phyloP scores from a whole-genome alignment of 2,329 filamentous ascomycete species.

The Colletotrichum orchidophilum region DNA sequence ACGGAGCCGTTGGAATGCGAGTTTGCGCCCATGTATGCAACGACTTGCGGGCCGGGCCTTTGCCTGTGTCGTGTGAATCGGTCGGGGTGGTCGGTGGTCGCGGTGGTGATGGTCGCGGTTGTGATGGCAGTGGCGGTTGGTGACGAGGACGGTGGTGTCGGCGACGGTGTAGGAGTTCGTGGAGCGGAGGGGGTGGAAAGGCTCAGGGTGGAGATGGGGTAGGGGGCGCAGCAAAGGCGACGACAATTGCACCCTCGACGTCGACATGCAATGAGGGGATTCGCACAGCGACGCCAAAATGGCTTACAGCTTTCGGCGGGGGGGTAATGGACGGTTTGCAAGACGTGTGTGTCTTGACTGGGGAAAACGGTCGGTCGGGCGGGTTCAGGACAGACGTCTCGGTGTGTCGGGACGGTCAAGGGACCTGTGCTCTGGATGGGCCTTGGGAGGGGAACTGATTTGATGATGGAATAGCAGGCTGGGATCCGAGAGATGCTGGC shows the following conservation, averaged over 20 bases:
- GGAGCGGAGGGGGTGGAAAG: constrained; percentile 31
- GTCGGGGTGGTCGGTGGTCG: constrained; percentile 28
- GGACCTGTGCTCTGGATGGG: constrained; percentile 29
- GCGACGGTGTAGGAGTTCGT: constrained; percentile 36
- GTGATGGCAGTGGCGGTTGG: not conserved
- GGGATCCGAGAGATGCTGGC: constrained; percentile 35
- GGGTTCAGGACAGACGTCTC: constrained; percentile 29
- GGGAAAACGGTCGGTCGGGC: constrained; percentile 1
- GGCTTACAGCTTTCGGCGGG: constrained; percentile 25
- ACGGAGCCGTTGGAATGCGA: constrained; percentile 51
- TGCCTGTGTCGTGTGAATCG: constrained; percentile 28
- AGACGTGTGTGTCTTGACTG: constrained; percentile 4
- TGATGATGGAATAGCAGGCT: constrained; percentile 34
- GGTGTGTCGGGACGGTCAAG: constrained; percentile 22
- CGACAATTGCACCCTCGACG: constrained; percentile 33
- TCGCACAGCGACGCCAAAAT: constrained; percentile 24
- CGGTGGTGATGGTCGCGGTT: constrained; percentile 39
- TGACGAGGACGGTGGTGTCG: constrained; percentile 34
- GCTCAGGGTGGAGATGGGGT: constrained; percentile 37
- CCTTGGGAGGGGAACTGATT: constrained; percentile 30
- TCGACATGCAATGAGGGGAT: constrained; percentile 30
- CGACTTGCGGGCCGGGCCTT: constrained; percentile 33
- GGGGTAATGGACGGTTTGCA: not conserved
- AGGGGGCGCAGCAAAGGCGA: constrained; percentile 31
- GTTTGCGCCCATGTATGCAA: constrained; percentile 56